Percentiles rank a stretch among this genome's conserved stretches.
Conservation (phyloP, 176 grass and related monocot genomes). For the Aegilops longissima region DNA sequence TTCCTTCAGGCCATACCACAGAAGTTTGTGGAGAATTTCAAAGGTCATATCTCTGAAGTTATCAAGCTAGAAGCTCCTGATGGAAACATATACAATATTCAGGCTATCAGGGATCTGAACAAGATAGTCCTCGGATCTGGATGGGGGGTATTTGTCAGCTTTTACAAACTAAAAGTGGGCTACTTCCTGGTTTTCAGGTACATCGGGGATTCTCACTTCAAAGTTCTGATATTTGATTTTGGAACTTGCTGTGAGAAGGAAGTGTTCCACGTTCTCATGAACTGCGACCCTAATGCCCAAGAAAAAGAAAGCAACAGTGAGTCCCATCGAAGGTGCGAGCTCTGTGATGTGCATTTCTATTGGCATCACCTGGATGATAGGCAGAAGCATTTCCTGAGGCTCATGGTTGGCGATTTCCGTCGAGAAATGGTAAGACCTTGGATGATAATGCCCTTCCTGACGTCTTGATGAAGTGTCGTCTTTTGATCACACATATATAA, state of each 20-base stretch:
- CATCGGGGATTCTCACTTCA: slow-evolving; percentile 41
- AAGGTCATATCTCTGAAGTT: slow-evolving; percentile 15
- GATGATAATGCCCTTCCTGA: neutral
- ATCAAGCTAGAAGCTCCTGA: slow-evolving; percentile 37
- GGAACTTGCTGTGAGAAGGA: slow-evolving; percentile 38
- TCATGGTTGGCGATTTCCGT: neutral
- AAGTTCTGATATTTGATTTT: slow-evolving; percentile 47
- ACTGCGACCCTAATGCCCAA: neutral
- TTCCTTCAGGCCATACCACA: slow-evolving; percentile 35
- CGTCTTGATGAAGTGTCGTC: neutral
- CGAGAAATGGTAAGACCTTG: neutral
- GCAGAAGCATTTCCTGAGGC: neutral
- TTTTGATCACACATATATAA: neutral
- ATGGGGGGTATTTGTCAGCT: slow-evolving; percentile 40
- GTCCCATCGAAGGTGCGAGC: neutral
- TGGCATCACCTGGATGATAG: slow-evolving; percentile 8
- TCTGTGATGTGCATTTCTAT: slow-evolving; percentile 8
- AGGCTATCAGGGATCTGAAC: slow-evolving; percentile 2
- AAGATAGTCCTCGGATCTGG: slow-evolving; percentile 40
- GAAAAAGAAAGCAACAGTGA: neutral
- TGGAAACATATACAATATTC: slow-evolving; percentile 29
- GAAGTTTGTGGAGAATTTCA: slow-evolving; percentile 40
- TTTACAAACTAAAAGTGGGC: slow-evolving; percentile 19
- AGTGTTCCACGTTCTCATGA: slow-evolving; percentile 14
- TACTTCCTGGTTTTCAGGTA: slow-evolving; percentile 48